Percentiles rank a stretch among this genome's conserved stretches.
These are phyloP conservation scores for Cnidoscolus chayamansa DNA, from an alignment of 441 rosid genomes.

Conservation along the genomic window DNA sequence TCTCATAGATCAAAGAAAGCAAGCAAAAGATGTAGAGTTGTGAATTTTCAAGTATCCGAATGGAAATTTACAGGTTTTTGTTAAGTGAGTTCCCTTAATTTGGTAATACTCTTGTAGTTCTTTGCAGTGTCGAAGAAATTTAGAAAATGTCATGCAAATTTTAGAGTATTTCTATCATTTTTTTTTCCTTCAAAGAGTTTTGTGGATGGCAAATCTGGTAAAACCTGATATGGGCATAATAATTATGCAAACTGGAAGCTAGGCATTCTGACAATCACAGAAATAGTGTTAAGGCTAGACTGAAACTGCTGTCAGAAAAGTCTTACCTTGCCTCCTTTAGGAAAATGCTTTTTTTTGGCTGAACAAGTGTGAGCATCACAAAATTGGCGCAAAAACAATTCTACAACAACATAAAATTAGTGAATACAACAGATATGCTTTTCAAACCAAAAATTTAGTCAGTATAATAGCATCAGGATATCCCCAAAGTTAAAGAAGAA, in stretches of 20 bases:
- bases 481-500: conserved; percentile 7
- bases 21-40: background rate
- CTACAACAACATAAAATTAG: conserved; percentile 37
- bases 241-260: conserved; percentile 11
- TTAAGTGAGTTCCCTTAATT: conserved; percentile 2
- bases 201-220: background rate
- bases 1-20: background rate
- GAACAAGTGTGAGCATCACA: conserved; percentile 93
- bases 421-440: background rate
- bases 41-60: background rate
- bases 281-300: background rate
- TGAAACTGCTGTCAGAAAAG: conserved; percentile 9
- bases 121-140: background rate
- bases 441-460: conserved; percentile 4
- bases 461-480: conserved; percentile 18
- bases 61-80: background rate
- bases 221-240: background rate
- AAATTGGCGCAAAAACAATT: conserved; percentile 80
- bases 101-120: background rate
- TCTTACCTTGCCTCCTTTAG: conserved; percentile 82
- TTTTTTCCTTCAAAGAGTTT: background rate
- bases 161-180: background rate
- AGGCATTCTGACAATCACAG: background rate
- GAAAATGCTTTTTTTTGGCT: conserved; percentile 57
- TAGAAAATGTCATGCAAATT: background rate